These are phyloP conservation scores for Vachellia collinsii DNA, from an alignment of 306 rosid genomes.

Conservation along the genomic window DNA sequence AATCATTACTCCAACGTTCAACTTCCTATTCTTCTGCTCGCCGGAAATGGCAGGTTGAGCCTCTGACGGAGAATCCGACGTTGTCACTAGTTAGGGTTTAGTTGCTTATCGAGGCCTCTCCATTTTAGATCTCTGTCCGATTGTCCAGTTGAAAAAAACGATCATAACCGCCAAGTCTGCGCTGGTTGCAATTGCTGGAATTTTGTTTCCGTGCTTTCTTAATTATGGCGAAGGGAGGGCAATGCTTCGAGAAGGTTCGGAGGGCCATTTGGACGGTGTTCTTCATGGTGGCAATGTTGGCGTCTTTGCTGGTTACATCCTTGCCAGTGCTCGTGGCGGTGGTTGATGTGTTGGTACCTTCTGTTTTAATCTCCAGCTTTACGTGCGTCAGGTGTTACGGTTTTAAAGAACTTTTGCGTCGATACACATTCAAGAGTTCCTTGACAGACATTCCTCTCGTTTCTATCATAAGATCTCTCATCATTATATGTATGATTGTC, in stretches of 20 bases:
- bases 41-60: constrained; percentile 17
- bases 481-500: constrained; percentile 71
- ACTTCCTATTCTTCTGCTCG: constrained; percentile 27
- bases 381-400: constrained; percentile 79
- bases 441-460: constrained; percentile 92
- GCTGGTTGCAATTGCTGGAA: constrained; percentile 2
- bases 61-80: not conserved
- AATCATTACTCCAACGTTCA: constrained; percentile 34
- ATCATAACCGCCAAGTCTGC: constrained; percentile 13
- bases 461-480: constrained; percentile 81
- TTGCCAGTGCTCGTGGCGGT: constrained; percentile 83
- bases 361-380: constrained; percentile 83
- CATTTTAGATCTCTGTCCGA: constrained; percentile 33
- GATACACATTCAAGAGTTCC: constrained; percentile 88
- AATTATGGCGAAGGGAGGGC: constrained; percentile 78
- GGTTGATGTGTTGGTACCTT: constrained; percentile 78
- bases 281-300: constrained; percentile 92
- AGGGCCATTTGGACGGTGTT: constrained; percentile 76
- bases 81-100: constrained; percentile 50
- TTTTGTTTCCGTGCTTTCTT: constrained; percentile 9
- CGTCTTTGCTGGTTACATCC: constrained; percentile 81
- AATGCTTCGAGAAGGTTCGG: constrained; percentile 71
- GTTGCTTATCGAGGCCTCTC: constrained; percentile 35
- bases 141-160: constrained; percentile 30
- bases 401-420: constrained; percentile 72